Evolutionary conservation across 2,329 filamentous ascomycete genomes (phyloP), one percentile per base, ranked within the genome.

Genomic region (Monilinia aucupariae): DNA sequence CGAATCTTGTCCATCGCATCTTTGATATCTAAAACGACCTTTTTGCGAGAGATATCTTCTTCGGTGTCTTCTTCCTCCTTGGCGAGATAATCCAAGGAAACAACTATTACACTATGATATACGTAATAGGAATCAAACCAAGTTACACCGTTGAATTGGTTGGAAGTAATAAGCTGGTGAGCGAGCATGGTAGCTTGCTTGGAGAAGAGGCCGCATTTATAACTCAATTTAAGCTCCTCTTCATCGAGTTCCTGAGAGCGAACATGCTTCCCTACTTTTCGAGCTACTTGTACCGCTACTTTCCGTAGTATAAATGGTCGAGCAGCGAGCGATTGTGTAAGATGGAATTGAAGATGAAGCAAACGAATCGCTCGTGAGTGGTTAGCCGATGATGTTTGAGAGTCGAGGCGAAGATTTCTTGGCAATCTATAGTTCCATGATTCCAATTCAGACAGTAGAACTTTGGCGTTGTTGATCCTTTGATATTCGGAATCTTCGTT

Each of bases 121-220:
- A 73, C 65, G 45, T 70, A 73, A 59, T 72, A 73, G 15, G 65
- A 67, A 59, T 73, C 71, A 4, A 72, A 22, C 70, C 71, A 73
- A 2, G 69, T 67, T 8, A 69, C 62, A 9, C 71, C 71, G 41
- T 73, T 70, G 34, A 73, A 71, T 48, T 67, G 66, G 0, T 65
- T 66, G 2, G 41, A 68, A 8, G 62, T 52, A 15, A 71, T 56
- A 2, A 73, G 66, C 55, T 72, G 63, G 37, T 71, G 66, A 12
- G 70, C 58, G 6, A 72, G 65, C 4, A 66, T 47, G 4, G 68
- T 63, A 8, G 65, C 62, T 54, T 72, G 67, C 15, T 63, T 62
- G 9, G 71, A 71, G 53, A 64, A 71, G 0, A 63, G 67, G 12
- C 71, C 68, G 50, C 71, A 72, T 10, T 68, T 62, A 53, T 67